These are phyloP conservation scores for Maudiozyma humilis DNA, from an alignment of 1,139 yeast genomes.

Conservation along the genomic window DNA sequence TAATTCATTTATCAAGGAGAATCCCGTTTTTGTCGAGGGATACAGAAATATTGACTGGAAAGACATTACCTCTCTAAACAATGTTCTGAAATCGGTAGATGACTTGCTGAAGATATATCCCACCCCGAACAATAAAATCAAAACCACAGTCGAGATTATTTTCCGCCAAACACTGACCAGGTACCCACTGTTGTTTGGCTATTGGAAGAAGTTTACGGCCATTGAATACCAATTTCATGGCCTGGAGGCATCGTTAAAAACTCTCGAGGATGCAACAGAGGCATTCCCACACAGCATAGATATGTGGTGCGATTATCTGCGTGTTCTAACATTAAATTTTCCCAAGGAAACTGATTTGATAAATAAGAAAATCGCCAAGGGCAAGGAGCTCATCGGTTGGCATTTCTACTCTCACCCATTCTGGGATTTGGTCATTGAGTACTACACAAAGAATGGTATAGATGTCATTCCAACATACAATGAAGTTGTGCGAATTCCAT, in stretches of 20 bases:
- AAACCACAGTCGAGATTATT: conserved; percentile 29
- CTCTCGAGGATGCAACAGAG: conserved; percentile 41
- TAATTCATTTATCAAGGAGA: conserved; percentile 31
- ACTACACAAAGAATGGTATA: conserved; percentile 33
- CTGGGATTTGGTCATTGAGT: conserved; percentile 58
- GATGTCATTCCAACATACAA: conserved; percentile 36
- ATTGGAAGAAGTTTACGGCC: conserved; percentile 55
- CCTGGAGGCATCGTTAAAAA: conserved; percentile 39
- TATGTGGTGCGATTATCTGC: conserved; percentile 60
- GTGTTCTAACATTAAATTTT: conserved; percentile 39
- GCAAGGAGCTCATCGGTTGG: conserved; percentile 40
- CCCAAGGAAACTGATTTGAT: conserved; percentile 29
- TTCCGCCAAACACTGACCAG: conserved; percentile 38
- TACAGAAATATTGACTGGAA: conserved; percentile 22
- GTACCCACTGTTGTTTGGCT: conserved; percentile 49
- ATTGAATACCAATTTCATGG: conserved; percentile 51
- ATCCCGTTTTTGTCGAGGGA: conserved; percentile 25
- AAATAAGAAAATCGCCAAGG: conserved; percentile 37
- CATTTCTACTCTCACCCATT: conserved; percentile 54
- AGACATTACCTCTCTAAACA: conserved; percentile 24
- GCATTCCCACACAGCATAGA: conserved; percentile 50
- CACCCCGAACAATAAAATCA: conserved; percentile 29
- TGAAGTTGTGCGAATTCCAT: conserved; percentile 44
- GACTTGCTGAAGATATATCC: conserved; percentile 30
- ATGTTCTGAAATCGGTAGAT: conserved; percentile 27